Base-by-base conservation (phyloP, 164 flowering plant genomes). In the grape (Vitis vinifera) region DNA sequence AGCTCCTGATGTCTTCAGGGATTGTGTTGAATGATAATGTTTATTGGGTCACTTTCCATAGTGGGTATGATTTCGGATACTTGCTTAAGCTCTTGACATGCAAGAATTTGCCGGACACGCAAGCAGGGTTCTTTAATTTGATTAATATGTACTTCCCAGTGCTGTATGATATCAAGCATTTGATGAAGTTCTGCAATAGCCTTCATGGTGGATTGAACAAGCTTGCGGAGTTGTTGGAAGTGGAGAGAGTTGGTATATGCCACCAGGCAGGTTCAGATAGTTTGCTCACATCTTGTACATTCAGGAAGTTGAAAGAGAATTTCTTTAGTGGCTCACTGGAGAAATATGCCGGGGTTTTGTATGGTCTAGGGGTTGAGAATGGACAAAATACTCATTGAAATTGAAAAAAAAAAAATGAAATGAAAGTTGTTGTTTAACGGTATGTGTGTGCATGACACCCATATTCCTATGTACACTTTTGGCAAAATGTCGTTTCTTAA, bases 111-210 rank as follows among this genome's bases (percentile, higher is more conserved):
- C 83, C 83, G 1, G 80, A 77, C 47, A 62, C 80, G 6, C 80
- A 74, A 51, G 75, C 29, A 11, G 80, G 65, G 56, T 79, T 79
- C 68, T 79, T 79, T 29, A 19, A 10, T 13, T 53, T 79, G 71
- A 76, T 79, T 68, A 76, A 65, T 29, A 58, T 68, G 51, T 79
- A 67, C 58, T 79, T 79, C 58, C 82, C 82, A 1, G 64, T 55
- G 6, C 15, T 79, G 37, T 79, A 73, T 49, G 82, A 79, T 30
- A 71, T 79, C 56, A 79, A 80, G 74, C 78, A 80, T 71, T 55
- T 80, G 73, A 77, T 77, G 80, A 77, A 67, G 75, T 80, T 80
- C 55, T 80, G 78, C 72, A 77, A 80, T 49, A 74, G 83, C 27
- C 72, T 77, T 12, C 76, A 77, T 66, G 83, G 83, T 16, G 83